Evolutionary conservation across 495 filamentous ascomycete species (phyloP), one percentile per base, ranked within the genome.

Genomic region (Penicillium desertorum): DNA sequence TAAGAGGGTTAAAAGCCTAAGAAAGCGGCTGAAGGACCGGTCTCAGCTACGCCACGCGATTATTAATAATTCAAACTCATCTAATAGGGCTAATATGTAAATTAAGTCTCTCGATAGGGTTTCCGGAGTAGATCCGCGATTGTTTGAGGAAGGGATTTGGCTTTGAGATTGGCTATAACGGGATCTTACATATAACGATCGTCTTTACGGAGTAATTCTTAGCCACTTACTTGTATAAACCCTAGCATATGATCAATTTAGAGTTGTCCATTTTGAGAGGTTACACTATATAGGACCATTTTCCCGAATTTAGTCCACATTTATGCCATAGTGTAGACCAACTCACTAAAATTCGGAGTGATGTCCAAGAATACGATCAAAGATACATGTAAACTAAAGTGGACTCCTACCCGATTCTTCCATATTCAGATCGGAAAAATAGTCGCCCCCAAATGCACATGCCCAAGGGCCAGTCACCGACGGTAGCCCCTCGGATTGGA

Each of bases 11-110:
- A 51, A 50, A 22, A 41, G 34, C 22, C 46, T 49, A 23, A 29
- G 45, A 29, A 29, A 10, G 36, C 27, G 6, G 27, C 27, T 29
- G 27, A 29, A 29, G 1, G 27, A 1, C 52, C 16, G 34, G 19
- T 58, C 61, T 64, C 64, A 67, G 64, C 64, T 47, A 56, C 64
- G 64, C 64, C 64, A 67, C 62, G 34, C 49, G 19, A 39, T 22
- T 11, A 2, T 14, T 20, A 9, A 12, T 17, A 39, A 39, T 25
- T 25, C 0, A 16, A 7, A 5, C 36, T 3, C 16, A 8, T 37
- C 20, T 32, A 30, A 45, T 49, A 36, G 30, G 27, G 56, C 34
- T 44, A 45, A 39, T 25, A 44, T 36, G 14, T 14, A n/a, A 39
- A 46, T 42, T 44, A 34, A 12, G 11, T 34, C 4, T 34, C 30